phyloP scores from a whole-genome alignment of 257 asterid genomes.

The Linderniella brevidens region DNA sequence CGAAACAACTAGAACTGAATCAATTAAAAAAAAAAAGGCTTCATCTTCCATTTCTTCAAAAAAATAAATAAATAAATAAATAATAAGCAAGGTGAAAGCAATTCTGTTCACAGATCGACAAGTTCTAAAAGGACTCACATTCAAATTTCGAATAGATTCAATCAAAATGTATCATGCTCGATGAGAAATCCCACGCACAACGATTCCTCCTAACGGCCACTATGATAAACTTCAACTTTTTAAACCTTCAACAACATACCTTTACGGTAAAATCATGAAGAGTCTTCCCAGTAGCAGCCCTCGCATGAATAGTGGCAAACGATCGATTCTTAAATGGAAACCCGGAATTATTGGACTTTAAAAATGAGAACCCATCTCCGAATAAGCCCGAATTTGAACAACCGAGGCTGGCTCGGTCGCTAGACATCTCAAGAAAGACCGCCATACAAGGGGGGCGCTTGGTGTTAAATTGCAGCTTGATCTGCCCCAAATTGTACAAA shows the following conservation, averaged over 20 bases:
- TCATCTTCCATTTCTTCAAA: too few relatives aligned
- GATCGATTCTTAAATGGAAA: conserved; percentile 29
- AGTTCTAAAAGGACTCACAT: too few relatives aligned
- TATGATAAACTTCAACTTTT: background rate
- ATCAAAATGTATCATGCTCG: too few relatives aligned
- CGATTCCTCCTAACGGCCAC: background rate
- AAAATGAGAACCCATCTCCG: conserved; percentile 35
- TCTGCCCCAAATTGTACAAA: conserved; percentile 12
- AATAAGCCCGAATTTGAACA: conserved; percentile 42
- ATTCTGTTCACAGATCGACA: too few relatives aligned
- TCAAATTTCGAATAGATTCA: too few relatives aligned
- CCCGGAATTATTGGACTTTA: conserved; percentile 23
- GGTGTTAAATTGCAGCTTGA: conserved; percentile 20
- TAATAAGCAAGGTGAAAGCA: too few relatives aligned
- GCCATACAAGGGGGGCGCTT: conserved; percentile 17
- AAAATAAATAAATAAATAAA: too few relatives aligned
- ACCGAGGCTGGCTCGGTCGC: conserved; percentile 15
- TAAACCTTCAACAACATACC: conserved; percentile 20
- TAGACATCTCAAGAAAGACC: conserved; percentile 20
- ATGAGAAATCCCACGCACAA: too few relatives aligned
- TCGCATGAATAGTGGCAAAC: conserved; percentile 34
- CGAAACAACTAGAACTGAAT: too few relatives aligned
- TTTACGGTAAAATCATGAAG: conserved; percentile 68
- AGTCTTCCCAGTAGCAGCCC: conserved; percentile 75
- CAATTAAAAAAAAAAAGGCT: too few relatives aligned